These are phyloP conservation scores for Abelmoschus esculentus DNA, from an alignment of 345 rosid genomes.

Conservation along the genomic window DNA sequence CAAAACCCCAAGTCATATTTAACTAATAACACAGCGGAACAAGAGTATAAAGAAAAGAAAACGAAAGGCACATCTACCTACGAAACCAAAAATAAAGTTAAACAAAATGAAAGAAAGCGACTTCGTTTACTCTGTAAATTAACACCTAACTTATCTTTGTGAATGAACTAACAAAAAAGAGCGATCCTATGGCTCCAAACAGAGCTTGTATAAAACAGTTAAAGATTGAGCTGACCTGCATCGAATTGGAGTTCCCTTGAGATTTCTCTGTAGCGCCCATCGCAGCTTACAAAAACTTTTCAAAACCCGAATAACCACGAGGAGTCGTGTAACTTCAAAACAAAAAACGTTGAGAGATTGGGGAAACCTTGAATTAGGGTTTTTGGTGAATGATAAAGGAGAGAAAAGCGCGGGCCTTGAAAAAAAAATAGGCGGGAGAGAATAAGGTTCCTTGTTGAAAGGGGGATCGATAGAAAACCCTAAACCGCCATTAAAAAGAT, in stretches of 20 bases:
- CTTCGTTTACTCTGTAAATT: no score
- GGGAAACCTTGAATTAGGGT: conserved; percentile 43
- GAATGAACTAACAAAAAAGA: conserved; percentile 1
- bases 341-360: background rate
- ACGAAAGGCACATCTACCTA: background rate
- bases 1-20: background rate
- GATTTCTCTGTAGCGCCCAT: conserved; percentile 91
- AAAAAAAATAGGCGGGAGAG: conserved; percentile 19
- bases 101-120: no score
- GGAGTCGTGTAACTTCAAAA: background rate
- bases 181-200: conserved; percentile 17
- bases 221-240: conserved; percentile 54
- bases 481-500: conserved; percentile 47
- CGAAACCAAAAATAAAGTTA: background rate
- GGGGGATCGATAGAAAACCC: conserved; percentile 42
- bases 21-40: background rate
- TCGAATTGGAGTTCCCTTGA: conserved; percentile 60
- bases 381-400: conserved; percentile 20
- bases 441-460: background rate
- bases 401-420: conserved; percentile 17
- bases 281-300: conserved; percentile 27
- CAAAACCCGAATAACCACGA: conserved; percentile 12
- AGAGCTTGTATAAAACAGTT: conserved; percentile 2
- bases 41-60: background rate
- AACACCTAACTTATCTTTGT: background rate